Base-by-base conservation (phyloP, 192 early-diverging fungal species). In the Rhizophagus prolifer region DNA sequence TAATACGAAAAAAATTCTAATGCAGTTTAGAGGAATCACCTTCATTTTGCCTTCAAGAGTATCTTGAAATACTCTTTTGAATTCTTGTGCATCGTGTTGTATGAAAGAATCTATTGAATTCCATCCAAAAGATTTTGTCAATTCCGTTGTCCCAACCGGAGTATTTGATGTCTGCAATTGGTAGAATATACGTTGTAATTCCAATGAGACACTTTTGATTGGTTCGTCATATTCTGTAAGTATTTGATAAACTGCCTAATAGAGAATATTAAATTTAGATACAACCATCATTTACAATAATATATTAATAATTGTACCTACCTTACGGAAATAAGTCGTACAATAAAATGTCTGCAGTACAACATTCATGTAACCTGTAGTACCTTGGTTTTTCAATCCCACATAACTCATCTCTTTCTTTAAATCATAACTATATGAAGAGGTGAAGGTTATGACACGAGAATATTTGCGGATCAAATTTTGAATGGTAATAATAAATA, bases 81-180 rank as follows among this genome's bases (percentile, higher is more conserved):
- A 96, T 82, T 98, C 97, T 81, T 98, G 96, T n/a, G 98, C 94
- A 83, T 99, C 98, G 79, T 99, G 98, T 85, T 99, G 97, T 88
- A 91, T 92, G 77, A 98, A 99, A 26, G 94, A 91, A 46, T 98
- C 98, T 46, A 92, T 70, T 14, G 95, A 92, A 81, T 97, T 93
- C 98, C 98, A 99, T 31, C 98, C 98, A 90, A 99, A 99, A 0
- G 95, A 96, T 81, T 93, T 92, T 60, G 98, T 99, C 77, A 99
- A 85, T 84, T 98, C 98, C 4, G 89, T 95, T 2, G 98, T 99
- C 38, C 90, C 94, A 47, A 99, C 95, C 7, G 96, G 81, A 26
- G 83, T 79, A 46, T 86, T 76, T 36, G 85, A 88, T 54, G 86
- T 87, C 70, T 97, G 94, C 70, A 98, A 81, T 73, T 95, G 92